Evolutionary conservation across 495 filamentous ascomycete species (phyloP), one percentile per base, ranked within the genome.

Genomic region (Diplogelasinospora grovesii): DNA sequence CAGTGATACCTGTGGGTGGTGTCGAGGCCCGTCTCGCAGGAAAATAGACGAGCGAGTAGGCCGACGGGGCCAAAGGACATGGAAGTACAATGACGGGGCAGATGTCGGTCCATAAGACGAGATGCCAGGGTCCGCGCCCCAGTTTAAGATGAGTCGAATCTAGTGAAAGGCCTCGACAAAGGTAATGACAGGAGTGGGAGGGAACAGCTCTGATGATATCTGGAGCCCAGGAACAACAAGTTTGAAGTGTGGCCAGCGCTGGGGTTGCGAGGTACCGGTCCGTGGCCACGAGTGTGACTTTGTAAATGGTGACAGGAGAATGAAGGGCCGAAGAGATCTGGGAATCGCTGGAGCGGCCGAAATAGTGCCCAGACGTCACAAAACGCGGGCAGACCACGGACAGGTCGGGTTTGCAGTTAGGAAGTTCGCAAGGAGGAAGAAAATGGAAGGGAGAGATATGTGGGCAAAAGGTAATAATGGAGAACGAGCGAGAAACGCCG

Each of bases 401-500:
- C 34, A 31, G 41, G 19, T 49, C 37, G 35, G 48, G 39, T n/a
- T 44, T 44, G 46, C 30, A 48, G 41, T 43, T 44, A 45, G 44
- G 37, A 49, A 36, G 48, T 47, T 53, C 33, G 41, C 45, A 30
- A 34, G 16, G 20, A 43, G 52, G 40, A 43, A 43, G 52, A 54
- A 52, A 52, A 54, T 30, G 44, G 38, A 53, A 54, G 50, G 49
- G 45, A 42, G 54, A 48, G 50, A 52, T 56, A 48, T 54, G 59
- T 58, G 57, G 51, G 57, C 45, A 42, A 50, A n/a, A 46, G 39
- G 56, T 56, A 50, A 68, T 59, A 52, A 70, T 57, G 53, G 66
- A 61, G 43, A 64, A 26, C 26, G 43, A 37, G 54, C 37, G 37
- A 48, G 53, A 51, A 52, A 49, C 50, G 50, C n/a, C n/a, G n/a